Percentiles rank a stretch among this genome's conserved stretches.
These are phyloP conservation scores for Dactylellina cionopaga DNA, from an alignment of 2,329 filamentous ascomycete species.

Conservation along the genomic window DNA sequence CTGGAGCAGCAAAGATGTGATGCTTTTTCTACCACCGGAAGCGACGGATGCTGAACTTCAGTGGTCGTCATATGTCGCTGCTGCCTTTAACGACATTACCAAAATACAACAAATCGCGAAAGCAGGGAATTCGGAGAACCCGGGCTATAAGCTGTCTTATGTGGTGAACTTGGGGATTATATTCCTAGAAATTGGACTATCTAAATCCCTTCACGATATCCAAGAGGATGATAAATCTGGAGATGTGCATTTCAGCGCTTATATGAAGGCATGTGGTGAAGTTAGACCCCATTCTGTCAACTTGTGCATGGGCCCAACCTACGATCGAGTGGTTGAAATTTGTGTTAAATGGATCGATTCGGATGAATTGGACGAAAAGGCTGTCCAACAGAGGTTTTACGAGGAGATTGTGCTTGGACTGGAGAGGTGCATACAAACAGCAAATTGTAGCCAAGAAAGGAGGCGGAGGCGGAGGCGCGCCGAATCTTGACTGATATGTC, in stretches of 20 bases:
- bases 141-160: constrained; percentile 8
- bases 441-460: not conserved
- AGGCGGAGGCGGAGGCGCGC: not conserved
- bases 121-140: not conserved
- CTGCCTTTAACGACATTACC: constrained; percentile 11
- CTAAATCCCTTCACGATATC: not conserved
- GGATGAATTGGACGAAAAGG: constrained; percentile 25
- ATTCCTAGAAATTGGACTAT: constrained; percentile 22
- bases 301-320: constrained; percentile 13
- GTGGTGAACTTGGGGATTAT: constrained; percentile 13
- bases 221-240: not conserved
- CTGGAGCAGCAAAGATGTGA: constrained; percentile 20
- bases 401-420: constrained; percentile 16
- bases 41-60: constrained; percentile 4
- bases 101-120: constrained; percentile 17
- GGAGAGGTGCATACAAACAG: constrained; percentile 15
- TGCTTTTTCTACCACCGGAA: constrained; percentile 12
- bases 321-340: constrained; percentile 14
- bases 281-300: constrained; percentile 24
- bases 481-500: no score
- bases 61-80: constrained; percentile 13
- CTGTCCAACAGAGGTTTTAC: constrained; percentile 22
- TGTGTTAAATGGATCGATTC: constrained; percentile 32
- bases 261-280: constrained; percentile 10
- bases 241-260: constrained; percentile 15